phyloP scores from a whole-genome alignment of 2,329 filamentous ascomycete genomes.

The Diaporthe sp. region DNA sequence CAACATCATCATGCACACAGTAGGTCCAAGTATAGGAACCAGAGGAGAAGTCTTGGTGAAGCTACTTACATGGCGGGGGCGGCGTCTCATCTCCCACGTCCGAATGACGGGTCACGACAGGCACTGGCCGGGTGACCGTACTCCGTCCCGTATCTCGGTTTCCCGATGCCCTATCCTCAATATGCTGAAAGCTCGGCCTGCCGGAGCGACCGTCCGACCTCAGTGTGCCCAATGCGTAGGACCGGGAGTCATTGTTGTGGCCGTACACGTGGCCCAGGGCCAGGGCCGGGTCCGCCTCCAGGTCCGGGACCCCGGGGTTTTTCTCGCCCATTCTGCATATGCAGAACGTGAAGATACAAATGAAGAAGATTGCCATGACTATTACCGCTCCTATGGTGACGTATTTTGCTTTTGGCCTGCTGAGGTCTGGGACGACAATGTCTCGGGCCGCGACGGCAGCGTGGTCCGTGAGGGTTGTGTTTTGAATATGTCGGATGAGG shows the following conservation, averaged over 20 bases:
- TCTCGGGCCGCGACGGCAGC: not conserved
- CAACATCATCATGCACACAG: too few relatives aligned
- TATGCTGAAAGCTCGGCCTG: not conserved
- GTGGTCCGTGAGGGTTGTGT: not conserved
- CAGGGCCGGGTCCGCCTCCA: not conserved
- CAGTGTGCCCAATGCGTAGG: not conserved
- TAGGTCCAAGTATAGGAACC: not conserved
- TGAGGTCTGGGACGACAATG: not conserved
- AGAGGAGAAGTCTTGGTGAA: not conserved
- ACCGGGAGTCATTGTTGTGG: too few relatives aligned
- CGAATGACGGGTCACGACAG: not conserved
- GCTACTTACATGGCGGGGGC: slow-evolving; percentile 2
- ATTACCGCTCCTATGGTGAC: not conserved
- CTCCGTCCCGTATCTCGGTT: too few relatives aligned
- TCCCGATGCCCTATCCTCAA: not conserved
- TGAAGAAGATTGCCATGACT: not conserved
- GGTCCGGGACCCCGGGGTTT: too few relatives aligned
- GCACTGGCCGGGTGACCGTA: not conserved
- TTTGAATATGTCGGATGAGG: not conserved
- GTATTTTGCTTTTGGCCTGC: not conserved
- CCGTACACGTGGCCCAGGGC: not conserved
- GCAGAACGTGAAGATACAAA: not conserved
- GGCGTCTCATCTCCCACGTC: not conserved
- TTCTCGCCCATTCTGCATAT: not conserved
- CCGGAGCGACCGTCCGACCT: not conserved